Evolutionary conservation across 1,284 basidiomycete species (phyloP).

Genomic region (Meripilus lineatus): DNA sequence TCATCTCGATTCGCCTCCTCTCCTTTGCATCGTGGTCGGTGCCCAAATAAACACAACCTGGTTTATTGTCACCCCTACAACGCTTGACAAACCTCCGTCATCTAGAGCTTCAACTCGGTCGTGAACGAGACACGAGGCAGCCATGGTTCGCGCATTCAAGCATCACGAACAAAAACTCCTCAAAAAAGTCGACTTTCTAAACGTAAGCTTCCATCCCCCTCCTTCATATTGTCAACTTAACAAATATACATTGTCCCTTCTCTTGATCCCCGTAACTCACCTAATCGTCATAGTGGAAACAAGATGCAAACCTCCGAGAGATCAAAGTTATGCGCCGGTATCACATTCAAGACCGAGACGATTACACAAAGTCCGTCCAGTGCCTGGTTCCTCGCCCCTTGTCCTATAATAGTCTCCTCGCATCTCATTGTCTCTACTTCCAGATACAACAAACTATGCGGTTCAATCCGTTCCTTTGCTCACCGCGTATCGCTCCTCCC

Average conservation of each 20-base stretch:
- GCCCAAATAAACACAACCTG: too few relatives aligned
- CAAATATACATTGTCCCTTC: too few relatives aligned
- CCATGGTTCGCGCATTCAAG: conserved; percentile 86
- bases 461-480: conserved; percentile 80
- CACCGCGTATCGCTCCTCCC: conserved; percentile 88
- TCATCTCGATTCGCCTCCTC: too few relatives aligned
- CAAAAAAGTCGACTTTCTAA: conserved; percentile 93
- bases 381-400: conserved; percentile 1
- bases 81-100: too few relatives aligned
- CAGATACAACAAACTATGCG: conserved; percentile 95
- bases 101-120: too few relatives aligned
- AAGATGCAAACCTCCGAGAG: conserved; percentile 90
- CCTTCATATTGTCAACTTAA: too few relatives aligned
- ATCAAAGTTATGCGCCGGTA: conserved; percentile 95
- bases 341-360: conserved; percentile 91
- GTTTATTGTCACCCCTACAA: too few relatives aligned
- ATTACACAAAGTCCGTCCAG: conserved; percentile 82
- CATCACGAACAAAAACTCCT: conserved; percentile 92
- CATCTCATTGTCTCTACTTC: conserved; percentile 10
- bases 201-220: conserved; percentile 45
- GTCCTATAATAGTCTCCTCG: conserved; percentile 8
- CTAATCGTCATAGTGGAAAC: conserved; percentile 83
- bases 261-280: background rate
- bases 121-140: too few relatives aligned
- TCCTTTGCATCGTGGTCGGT: too few relatives aligned